Evolutionary conservation across 441 rosid species (phyloP).

Genomic region (Gossypium aridum): DNA sequence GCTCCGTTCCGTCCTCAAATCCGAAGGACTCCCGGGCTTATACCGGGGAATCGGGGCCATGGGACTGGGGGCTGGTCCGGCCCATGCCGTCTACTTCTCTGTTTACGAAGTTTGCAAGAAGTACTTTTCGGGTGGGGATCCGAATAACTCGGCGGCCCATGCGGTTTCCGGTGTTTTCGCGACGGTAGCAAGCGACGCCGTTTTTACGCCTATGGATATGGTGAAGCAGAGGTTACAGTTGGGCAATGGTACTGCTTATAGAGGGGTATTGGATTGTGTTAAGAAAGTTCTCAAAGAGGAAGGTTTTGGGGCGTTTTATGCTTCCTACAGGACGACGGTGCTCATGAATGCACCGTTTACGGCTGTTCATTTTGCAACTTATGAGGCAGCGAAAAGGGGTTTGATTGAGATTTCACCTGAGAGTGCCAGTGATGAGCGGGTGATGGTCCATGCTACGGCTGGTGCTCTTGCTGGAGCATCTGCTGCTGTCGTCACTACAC

Average conservation of each 20-base stretch:
- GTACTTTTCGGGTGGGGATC: slow-evolving; percentile 52
- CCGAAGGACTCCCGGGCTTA: slow-evolving; percentile 57
- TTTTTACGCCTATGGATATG: slow-evolving; percentile 90
- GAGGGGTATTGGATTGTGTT: slow-evolving; percentile 67
- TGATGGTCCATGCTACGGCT: slow-evolving; percentile 82
- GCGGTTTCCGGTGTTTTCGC: slow-evolving; percentile 75
- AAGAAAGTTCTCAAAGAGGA: slow-evolving; percentile 65
- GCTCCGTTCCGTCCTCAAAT: slow-evolving; percentile 50
- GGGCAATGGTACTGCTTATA: slow-evolving; percentile 43
- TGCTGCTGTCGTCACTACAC: slow-evolving; percentile 75
- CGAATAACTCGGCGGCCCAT: slow-evolving; percentile 61
- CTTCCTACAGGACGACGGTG: slow-evolving; percentile 84
- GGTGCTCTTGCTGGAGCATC: slow-evolving; percentile 84
- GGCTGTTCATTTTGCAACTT: slow-evolving; percentile 77
- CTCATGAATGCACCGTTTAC: slow-evolving; percentile 90
- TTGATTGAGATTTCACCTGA: slow-evolving; percentile 64
- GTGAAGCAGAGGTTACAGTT: slow-evolving; percentile 89
- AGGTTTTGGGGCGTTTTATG: slow-evolving; percentile 73
- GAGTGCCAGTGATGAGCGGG: slow-evolving; percentile 53
- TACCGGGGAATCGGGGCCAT: slow-evolving; percentile 89
- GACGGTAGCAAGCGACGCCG: slow-evolving; percentile 81
- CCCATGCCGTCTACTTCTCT: slow-evolving; percentile 86
- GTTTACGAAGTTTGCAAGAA: slow-evolving; percentile 67
- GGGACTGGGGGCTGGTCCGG: slow-evolving; percentile 96
- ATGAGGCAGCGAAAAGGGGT: slow-evolving; percentile 72